Evolutionary conservation across 257 asterid species (phyloP), one percentile per base, ranked within the genome.

Genomic region (Solanum microdontum): DNA sequence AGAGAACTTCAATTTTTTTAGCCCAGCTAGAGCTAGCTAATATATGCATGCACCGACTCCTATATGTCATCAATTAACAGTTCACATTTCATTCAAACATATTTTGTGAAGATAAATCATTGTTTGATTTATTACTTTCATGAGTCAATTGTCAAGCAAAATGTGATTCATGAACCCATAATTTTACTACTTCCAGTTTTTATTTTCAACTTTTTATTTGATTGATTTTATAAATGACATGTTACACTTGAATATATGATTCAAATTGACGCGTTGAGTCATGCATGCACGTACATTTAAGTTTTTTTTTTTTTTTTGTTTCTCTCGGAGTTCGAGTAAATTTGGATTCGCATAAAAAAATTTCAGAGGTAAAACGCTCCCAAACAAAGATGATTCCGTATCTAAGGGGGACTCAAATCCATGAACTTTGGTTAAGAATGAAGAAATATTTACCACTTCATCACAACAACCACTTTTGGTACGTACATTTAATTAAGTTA

Each of bases 251-350:
- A 72, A 72, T 72, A 19, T 17, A 6, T 73, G 26, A 33, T 17
- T 19, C 14, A 73, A 73, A 73, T 73, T 34, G 48, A 34, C 28
- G 48, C 82, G 30, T 33, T 73, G 48, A 73, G 28, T 73, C 28
- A 73, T 33, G 30, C 21, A 33, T 33, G 34, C 10, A 19, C 2
- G 1, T 34, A 73, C 82, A 73, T 4, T 19, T 73, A 33, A 73
- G 8, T 19, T 32, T 1, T 55, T 14, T 1, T 30, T 1, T 5
- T 5, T 48, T 17, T 17, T 51, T 43, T 0, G 55, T 43, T 51
- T 51, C n/a, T 51, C 8, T 0, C 23, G 0, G 60, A 51, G 3
- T 14, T 0, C 1, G 4, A 55, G 0, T 55, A 17, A 55, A 55
- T 55, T 48, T 55, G 2, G 0, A 17, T 17, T 55, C 4, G 4